Base-by-base conservation (phyloP, 495 filamentous ascomycete genomes). In the Penicillium dipodomyicola region DNA sequence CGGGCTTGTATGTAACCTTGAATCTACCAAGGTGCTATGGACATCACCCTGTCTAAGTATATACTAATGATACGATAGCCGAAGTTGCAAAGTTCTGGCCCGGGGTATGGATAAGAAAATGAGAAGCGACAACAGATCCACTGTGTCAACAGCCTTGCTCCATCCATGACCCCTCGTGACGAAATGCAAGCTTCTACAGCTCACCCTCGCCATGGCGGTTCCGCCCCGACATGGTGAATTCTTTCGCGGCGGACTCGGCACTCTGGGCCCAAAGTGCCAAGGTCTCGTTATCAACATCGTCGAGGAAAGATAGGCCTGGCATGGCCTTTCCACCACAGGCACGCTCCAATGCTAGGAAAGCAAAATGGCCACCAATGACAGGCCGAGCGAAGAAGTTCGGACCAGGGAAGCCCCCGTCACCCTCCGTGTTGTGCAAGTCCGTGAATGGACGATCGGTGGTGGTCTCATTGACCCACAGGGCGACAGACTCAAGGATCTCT, bases 281-380 rank as follows among this genome's bases (percentile, higher is more conserved):
- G 10, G 60, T 65, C 52, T 66, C 62, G 5, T 63, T 37, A 42
- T 67, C 65, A 19, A 61, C 57, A 2, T 68, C 63, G 59, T 91
- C 80, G 65, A 90, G 73, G 67, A 89, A 91, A 23, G 59, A 63
- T 54, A 92, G 68, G 1, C 82, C 86, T 37, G 82, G 77, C 58
- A 84, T 78, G 8, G 87, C 88, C 55, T 80, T 80, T 0, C 89
- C 89, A 1, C 81, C 84, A 69, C 90, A 94, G 6, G 88, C 89
- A 56, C 86, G 75, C 64, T 89, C 83, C 46, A 95, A 72, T 10
- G 90, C 88, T 59, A 96, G 72, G 55, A 92, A 87, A 9, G 91
- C 87, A 77, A 96, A 96, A 69, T 92, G 88, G 2, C 89, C 92
- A 10, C 92, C 92, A 29, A 92, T 83, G 2, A 96, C 92, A 11